A percentile compares a stretch with the other conserved stretches of the same genome.
Evolutionary conservation across 208 protist species (phyloP).

Genomic region (Borovskyia barvae): DNA sequence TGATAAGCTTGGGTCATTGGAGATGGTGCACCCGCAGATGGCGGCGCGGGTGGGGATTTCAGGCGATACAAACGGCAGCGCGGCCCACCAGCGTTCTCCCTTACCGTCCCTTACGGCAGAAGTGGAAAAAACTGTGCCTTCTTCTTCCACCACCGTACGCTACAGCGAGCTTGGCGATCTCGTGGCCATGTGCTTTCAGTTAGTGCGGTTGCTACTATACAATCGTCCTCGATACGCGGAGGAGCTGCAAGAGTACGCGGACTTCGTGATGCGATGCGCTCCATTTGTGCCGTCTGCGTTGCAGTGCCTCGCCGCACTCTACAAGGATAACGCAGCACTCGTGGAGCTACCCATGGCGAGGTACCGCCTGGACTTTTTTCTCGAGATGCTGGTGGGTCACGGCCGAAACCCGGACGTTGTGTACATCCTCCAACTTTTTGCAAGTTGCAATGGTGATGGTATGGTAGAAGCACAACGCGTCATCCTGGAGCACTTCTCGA

Average conservation of each 20-base stretch:
- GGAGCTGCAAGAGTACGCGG: constrained; percentile 26
- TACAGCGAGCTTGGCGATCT: constrained; percentile 44
- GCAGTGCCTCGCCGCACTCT: constrained; percentile 31
- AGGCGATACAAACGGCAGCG: background rate
- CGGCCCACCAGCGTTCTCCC: too few species aligned
- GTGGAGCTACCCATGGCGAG: constrained; percentile 40
- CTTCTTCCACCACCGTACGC: constrained; percentile 21
- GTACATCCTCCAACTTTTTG: constrained; percentile 33
- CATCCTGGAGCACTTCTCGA: constrained; percentile 31
- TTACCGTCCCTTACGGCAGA: background rate
- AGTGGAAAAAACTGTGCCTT: background rate
- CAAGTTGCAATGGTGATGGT: constrained; percentile 34
- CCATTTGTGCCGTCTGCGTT: constrained; percentile 28
- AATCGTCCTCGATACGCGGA: constrained; percentile 28
- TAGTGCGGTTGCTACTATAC: constrained; percentile 29
- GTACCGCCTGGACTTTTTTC: constrained; percentile 32
- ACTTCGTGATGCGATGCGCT: constrained; percentile 48
- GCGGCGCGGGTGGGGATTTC: too few species aligned
- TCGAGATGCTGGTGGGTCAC: constrained; percentile 25
- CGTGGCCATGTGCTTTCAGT: constrained; percentile 34
- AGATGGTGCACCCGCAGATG: constrained; percentile 24
- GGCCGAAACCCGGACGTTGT: constrained; percentile 26
- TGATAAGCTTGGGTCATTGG: constrained; percentile 27
- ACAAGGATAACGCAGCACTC: constrained; percentile 33
- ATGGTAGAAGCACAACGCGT: constrained; percentile 43